Evolutionary conservation across 306 rosid genomes (phyloP).

Genomic region (Trichosanthes cucumerina): DNA sequence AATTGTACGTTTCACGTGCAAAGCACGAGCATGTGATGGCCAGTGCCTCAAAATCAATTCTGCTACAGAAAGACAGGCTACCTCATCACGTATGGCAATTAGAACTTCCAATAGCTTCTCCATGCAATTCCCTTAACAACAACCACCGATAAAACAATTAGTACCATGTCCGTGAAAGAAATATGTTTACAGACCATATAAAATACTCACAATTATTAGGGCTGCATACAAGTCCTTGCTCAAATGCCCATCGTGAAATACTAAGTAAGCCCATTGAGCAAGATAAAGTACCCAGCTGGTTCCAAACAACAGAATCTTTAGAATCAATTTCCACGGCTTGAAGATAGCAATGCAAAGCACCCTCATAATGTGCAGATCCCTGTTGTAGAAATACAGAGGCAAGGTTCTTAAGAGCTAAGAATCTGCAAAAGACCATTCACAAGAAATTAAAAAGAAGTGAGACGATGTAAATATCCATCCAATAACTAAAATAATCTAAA

Average conservation of each 20-base stretch:
- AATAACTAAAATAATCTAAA: not conserved
- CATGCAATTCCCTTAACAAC: slow-evolving; percentile 92
- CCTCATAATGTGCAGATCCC: slow-evolving; percentile 73
- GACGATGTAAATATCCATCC: not conserved
- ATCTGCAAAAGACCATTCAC: slow-evolving; percentile 41
- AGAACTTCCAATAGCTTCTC: slow-evolving; percentile 98
- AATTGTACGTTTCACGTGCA: slow-evolving; percentile 69
- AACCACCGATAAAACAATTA: slow-evolving; percentile 11
- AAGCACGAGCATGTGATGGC: slow-evolving; percentile 96
- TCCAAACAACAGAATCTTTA: slow-evolving; percentile 96
- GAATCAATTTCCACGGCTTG: slow-evolving; percentile 96
- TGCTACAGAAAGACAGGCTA: slow-evolving; percentile 82
- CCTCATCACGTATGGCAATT: slow-evolving; percentile 95
- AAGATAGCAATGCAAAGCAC: slow-evolving; percentile 78
- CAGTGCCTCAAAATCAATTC: slow-evolving; percentile 94
- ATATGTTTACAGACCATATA: not conserved
- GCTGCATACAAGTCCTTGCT: slow-evolving; percentile 93
- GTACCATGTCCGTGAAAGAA: slow-evolving; percentile 7
- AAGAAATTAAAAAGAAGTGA: slow-evolving; percentile 8
- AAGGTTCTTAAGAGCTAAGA: slow-evolving; percentile 89
- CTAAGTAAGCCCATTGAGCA: slow-evolving; percentile 82
- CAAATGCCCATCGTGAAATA: slow-evolving; percentile 98
- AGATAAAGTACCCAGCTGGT: slow-evolving; percentile 87
- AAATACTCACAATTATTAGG: slow-evolving; percentile 82
- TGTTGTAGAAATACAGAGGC: slow-evolving; percentile 85